Evolutionary conservation across 169 alveolate species (phyloP).

Genomic region (Plasmodium gaboni): DNA sequence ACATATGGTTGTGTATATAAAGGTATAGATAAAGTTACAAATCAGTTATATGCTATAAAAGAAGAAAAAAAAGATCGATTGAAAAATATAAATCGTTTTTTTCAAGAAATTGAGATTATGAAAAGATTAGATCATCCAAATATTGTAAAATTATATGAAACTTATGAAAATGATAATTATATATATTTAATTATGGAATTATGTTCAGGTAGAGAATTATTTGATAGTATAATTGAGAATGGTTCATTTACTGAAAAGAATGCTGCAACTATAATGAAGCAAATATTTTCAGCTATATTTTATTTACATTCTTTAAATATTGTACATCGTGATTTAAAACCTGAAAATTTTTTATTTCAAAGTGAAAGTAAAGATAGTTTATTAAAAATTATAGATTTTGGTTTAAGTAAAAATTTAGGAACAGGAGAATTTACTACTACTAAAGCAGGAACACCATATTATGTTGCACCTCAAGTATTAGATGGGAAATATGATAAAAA

Average conservation of each 20-base stretch:
- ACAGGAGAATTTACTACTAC: slow-evolving; percentile 88
- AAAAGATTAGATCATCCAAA: slow-evolving; percentile 93
- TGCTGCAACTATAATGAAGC: slow-evolving; percentile 93
- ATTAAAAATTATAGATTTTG: slow-evolving; percentile 95
- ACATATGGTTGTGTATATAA: slow-evolving; percentile 92
- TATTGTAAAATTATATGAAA: slow-evolving; percentile 91
- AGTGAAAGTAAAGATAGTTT: slow-evolving; percentile 89
- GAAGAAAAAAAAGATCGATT: slow-evolving; percentile 87
- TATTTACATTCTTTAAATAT: slow-evolving; percentile 94
- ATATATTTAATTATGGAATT: slow-evolving; percentile 94
- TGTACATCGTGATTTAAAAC: slow-evolving; percentile 97
- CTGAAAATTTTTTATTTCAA: slow-evolving; percentile 95
- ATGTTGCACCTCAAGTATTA: slow-evolving; percentile 97
- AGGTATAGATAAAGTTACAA: slow-evolving; percentile 89
- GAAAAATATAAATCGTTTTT: slow-evolving; percentile 90
- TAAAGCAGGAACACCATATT: slow-evolving; percentile 96
- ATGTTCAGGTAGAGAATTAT: slow-evolving; percentile 97
- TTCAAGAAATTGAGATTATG: slow-evolving; percentile 91
- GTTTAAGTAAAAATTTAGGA: slow-evolving; percentile 90
- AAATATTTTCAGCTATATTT: slow-evolving; percentile 93
- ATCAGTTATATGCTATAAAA: slow-evolving; percentile 89
- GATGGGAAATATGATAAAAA: slow-evolving; percentile 93
- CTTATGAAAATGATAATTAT: slow-evolving; percentile 92
- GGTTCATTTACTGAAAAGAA: slow-evolving; percentile 93
- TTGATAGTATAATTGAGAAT: slow-evolving; percentile 93